phyloP scores from a whole-genome alignment of 345 rosid species.

The Arabis alpina region DNA sequence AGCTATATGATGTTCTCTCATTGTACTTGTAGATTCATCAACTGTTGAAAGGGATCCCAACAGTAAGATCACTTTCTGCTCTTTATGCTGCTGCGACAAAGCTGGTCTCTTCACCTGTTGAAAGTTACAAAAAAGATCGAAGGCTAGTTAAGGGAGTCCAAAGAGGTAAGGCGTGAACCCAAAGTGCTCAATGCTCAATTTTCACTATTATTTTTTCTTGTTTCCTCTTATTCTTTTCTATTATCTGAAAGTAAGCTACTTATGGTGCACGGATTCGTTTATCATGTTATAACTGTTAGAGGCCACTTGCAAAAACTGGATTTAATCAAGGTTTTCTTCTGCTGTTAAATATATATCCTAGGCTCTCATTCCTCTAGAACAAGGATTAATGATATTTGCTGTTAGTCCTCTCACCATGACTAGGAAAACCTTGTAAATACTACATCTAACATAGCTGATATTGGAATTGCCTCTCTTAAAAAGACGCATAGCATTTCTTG shows the following conservation, averaged over 20 bases:
- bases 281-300: conserved; percentile 15
- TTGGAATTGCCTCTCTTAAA: conserved; percentile 4
- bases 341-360: not conserved
- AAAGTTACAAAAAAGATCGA: conserved; percentile 83
- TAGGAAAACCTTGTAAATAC: conserved; percentile 10
- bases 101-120: conserved; percentile 84
- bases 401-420: conserved; percentile 9
- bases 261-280: conserved; percentile 24
- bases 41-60: conserved; percentile 71
- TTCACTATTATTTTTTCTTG: conserved; percentile 14
- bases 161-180: conserved; percentile 65
- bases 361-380: conserved; percentile 7
- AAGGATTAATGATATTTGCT: conserved; percentile 5
- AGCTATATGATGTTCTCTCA: conserved; percentile 26
- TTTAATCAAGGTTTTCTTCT: not conserved
- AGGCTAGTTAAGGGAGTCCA: conserved; percentile 88
- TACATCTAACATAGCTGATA: conserved; percentile 9
- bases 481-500: conserved; percentile 17
- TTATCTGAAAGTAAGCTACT: conserved; percentile 14
- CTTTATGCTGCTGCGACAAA: conserved; percentile 81
- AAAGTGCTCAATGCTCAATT: conserved; percentile 13
- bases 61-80: conserved; percentile 77
- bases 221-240: not conserved
- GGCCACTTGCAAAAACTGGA: conserved; percentile 26
- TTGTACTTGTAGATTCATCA: conserved; percentile 60